Base-by-base conservation (phyloP, 768 basidiomycete species). In the Termitomyces sp. region DNA sequence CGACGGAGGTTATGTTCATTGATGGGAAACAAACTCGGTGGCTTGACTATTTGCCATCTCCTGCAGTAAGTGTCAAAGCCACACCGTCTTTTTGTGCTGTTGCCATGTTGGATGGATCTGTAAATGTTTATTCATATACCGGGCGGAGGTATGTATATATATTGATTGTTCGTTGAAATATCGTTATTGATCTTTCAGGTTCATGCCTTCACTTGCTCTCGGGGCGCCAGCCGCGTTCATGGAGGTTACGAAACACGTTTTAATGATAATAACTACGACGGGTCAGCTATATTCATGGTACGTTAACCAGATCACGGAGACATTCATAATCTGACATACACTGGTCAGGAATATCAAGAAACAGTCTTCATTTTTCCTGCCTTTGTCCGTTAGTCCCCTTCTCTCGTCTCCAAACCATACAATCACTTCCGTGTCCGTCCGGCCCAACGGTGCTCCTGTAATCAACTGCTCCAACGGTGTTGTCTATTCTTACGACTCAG, bases 11-110 rank as follows among this genome's bases (percentile, higher is more conserved):
- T 16, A 72, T 81, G 6, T 85, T 85, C 58, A 72, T 82, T 54
- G 81, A 75, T 64, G 79, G 81, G 34, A 86, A 85, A 72, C 82
- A 87, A 58, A 88, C 85, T 12, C 84, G 89, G 54, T 98, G 95
- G 94, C 71, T 95, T 44, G 95, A 98, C 70, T 98, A 90, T 71
- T 65, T 96, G 8, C 84, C 90, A 1, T 83, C 81, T 2, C 86
- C 88, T 26, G 84, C 83, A n/a, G 68, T 95, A 16, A 74, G 78
- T 1, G 65, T 91, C 48, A 84, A 85, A 5, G 85, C 85, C 0
- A 87, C 92, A 0, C 66, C 69, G 13, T 66, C 64, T 2, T 93
- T 91, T 67, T 87, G 86, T 63, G 94, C 91, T 7, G 90, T 83
- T 4, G 90, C 85, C 0, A 79, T 83, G 73, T 80, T 87, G 60